These are phyloP conservation scores for Populus hybrid DNA, from an alignment of 441 rosid species.

Conservation along the genomic window DNA sequence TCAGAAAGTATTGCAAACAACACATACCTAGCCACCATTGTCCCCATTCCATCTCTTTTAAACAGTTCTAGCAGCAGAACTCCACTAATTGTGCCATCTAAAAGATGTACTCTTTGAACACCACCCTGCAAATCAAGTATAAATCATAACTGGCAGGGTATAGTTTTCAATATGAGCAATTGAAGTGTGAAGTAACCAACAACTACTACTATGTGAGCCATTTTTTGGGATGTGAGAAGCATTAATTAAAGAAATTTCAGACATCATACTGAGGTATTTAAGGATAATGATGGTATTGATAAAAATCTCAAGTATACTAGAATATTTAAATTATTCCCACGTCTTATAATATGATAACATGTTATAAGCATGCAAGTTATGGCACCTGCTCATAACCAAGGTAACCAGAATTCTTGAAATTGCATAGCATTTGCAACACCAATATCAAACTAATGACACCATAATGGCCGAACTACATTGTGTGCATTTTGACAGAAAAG, in stretches of 20 bases:
- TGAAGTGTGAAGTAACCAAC: constrained; percentile 1
- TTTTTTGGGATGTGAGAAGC: constrained; percentile 5
- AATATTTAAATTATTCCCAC: neutral
- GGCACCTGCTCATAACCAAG: neutral
- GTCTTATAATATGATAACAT: too few relatives aligned
- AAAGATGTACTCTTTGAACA: constrained; percentile 91
- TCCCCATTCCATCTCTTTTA: constrained; percentile 98
- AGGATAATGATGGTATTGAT: neutral
- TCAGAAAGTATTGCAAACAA: constrained; percentile 6
- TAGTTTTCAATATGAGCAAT: neutral
- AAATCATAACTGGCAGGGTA: constrained; percentile 14
- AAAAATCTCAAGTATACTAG: neutral
- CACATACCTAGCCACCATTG: constrained; percentile 95
- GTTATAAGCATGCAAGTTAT: neutral
- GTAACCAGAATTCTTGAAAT: neutral
- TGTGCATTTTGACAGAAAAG: too few relatives aligned
- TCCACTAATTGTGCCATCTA: constrained; percentile 92
- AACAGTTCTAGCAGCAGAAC: constrained; percentile 84
- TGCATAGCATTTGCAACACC: neutral
- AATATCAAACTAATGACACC: neutral
- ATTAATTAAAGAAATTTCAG: neutral
- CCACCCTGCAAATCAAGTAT: constrained; percentile 62
- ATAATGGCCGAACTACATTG: too few relatives aligned
- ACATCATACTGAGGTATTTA: neutral
- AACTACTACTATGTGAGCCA: neutral